Evolutionary conservation across 768 basidiomycete species (phyloP), one percentile per base, ranked within the genome.

Genomic region (Amanita exitialis): DNA sequence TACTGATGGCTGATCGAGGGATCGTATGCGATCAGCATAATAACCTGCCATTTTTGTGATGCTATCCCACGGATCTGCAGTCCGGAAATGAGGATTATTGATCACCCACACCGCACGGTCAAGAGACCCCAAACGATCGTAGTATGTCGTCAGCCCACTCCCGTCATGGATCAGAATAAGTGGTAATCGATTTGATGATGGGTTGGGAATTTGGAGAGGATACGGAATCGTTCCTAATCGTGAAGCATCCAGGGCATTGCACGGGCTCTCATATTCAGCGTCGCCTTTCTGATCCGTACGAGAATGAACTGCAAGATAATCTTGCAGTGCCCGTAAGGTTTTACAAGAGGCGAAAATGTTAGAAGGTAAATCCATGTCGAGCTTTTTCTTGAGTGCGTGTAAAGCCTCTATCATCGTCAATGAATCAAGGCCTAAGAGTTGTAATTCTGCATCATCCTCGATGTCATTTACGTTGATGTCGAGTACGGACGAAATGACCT

Each of bases 141-240:
- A 78, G 47, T 80, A 76, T 30, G 66, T 67, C 15, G 74, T 65
- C 10, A 83, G 61, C 0, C 86, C 86, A 54, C 81, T 83, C 4
- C 86, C 86, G 54, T 88, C 86, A 56, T 89, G 85, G 8, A 89
- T 69, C 20, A 89, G 71, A 51, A 85, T 74, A 3, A 89, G 68
- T 1, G 78, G 83, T 0, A 62, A 48, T 3, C 44, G 53, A 10
- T 47, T 23, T 7, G 61, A 53, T 2, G 51, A 37, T 1, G 66
- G 56, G 27, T 56, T 47, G 7, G 51, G 25, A 5, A n/a, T 58
- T 51, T 78, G 81, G 36, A 80, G 58, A 18, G 60, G 56, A 13
- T 69, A 54, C 0, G 71, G 66, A 6, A 59, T 54, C 3, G 53
- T 57, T n/a, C 68, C 64, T 3, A 66, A 60, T 16, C 51, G 54